Evolutionary conservation across 257 asterid species (phyloP).

Genomic region (Gentiana straminea): DNA sequence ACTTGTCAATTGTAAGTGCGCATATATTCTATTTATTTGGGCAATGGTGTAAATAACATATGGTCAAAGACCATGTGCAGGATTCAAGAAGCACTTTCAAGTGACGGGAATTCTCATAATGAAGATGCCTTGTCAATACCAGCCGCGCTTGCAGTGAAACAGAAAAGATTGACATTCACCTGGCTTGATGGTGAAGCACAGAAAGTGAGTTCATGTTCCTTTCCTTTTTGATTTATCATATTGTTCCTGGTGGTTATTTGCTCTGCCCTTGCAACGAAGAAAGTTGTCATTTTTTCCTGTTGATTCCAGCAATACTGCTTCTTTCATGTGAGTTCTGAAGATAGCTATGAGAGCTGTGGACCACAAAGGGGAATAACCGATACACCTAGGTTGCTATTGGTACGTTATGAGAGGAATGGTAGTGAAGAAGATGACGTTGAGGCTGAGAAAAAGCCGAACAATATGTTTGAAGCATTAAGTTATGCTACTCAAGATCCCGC

Average conservation of each 20-base stretch:
- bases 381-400: slow-evolving; percentile 54
- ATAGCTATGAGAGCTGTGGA: slow-evolving; percentile 86
- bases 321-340: slow-evolving; percentile 81
- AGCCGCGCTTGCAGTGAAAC: slow-evolving; percentile 51
- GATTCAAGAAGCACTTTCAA: slow-evolving; percentile 60
- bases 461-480: slow-evolving; percentile 41
- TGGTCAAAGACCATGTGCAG: slow-evolving; percentile 81
- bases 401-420: slow-evolving; percentile 69
- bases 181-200: slow-evolving; percentile 99
- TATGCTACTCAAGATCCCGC: slow-evolving; percentile 71
- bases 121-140: slow-evolving; percentile 38
- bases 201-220: slow-evolving; percentile 32
- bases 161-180: slow-evolving; percentile 73
- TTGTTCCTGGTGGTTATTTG: not conserved
- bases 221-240: not conserved
- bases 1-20: not conserved
- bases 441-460: slow-evolving; percentile 34
- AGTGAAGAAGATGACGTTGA: slow-evolving; percentile 28
- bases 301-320: slow-evolving; percentile 70
- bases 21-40: slow-evolving; percentile 12
- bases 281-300: slow-evolving; percentile 14
- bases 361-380: slow-evolving; percentile 63
- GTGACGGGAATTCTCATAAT: slow-evolving; percentile 29
- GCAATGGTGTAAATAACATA: slow-evolving; percentile 22
- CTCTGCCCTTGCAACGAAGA: slow-evolving; percentile 7